Conservation (phyloP, 805 yeast genomes). For the Suhomyces kilbournensis region DNA sequence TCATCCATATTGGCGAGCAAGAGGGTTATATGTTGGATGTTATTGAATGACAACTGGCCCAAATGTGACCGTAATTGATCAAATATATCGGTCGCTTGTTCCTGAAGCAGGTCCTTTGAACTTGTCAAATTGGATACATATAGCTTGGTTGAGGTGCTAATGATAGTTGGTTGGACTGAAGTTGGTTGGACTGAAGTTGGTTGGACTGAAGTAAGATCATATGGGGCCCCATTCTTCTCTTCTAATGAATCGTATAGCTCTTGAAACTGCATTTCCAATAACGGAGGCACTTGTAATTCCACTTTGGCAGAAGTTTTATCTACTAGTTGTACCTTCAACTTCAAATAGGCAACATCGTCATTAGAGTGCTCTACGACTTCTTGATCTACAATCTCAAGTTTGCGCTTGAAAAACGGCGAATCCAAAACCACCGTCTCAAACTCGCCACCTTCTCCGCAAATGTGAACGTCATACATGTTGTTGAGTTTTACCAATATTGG, state of each 20-base stretch:
- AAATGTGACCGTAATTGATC: conserved; percentile 37
- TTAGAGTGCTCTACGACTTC: conserved; percentile 46
- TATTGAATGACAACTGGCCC: conserved; percentile 31
- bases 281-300: conserved; percentile 25
- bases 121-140: conserved; percentile 31
- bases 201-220: neutral
- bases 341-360: conserved; percentile 71
- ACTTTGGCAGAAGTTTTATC: conserved; percentile 25
- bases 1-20: conserved; percentile 60
- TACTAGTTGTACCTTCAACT: conserved; percentile 48
- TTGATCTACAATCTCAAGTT: conserved; percentile 40
- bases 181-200: neutral
- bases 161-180: neutral
- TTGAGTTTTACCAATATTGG: conserved; percentile 60
- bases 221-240: neutral
- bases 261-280: conserved; percentile 42
- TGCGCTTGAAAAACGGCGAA: conserved; percentile 74
- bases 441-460: conserved; percentile 99
- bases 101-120: conserved; percentile 12
- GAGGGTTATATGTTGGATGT: conserved; percentile 60
- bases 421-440: conserved; percentile 91
- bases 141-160: conserved; percentile 15
- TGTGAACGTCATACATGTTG: conserved; percentile 71
- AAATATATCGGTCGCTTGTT: conserved; percentile 53
- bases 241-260: conserved; percentile 24